A percentile compares a stretch with the other conserved stretches of the same genome.
Evolutionary conservation across 164 flowering plant species (phyloP).

Genomic region (Nymphaea colorata): DNA sequence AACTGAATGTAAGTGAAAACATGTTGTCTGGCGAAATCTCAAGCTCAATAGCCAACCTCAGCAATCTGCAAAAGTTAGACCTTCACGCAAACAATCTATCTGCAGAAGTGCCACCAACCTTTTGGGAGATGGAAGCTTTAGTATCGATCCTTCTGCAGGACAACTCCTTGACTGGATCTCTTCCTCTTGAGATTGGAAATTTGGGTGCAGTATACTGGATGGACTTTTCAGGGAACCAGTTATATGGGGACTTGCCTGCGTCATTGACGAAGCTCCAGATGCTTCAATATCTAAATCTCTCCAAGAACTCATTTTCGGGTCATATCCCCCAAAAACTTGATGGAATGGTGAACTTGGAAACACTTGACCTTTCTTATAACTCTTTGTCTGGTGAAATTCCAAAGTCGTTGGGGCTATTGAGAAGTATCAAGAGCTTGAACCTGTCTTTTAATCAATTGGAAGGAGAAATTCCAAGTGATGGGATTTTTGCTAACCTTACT

Average conservation of each 20-base stretch:
- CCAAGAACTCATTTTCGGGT: neutral
- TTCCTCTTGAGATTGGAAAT: too few species aligned
- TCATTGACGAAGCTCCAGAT: neutral
- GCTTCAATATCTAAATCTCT: neutral
- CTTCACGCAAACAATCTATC: too few species aligned
- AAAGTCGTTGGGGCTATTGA: neutral
- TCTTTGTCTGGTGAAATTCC: slow-evolving; percentile 2
- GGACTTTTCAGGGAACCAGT: neutral
- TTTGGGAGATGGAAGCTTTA: too few species aligned
- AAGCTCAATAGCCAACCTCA: neutral
- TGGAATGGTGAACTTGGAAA: neutral
- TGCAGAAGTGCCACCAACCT: too few species aligned
- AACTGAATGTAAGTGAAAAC: too few species aligned
- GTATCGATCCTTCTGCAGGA: too few species aligned
- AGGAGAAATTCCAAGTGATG: neutral
- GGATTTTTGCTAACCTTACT: neutral
- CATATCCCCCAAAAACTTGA: neutral
- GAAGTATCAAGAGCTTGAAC: neutral
- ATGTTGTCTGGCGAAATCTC: neutral
- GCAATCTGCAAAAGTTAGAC: too few species aligned
- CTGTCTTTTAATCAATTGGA: slow-evolving; percentile 1
- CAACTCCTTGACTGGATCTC: too few species aligned
- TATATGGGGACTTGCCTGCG: neutral
- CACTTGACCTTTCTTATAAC: neutral
- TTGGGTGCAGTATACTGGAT: neutral